Evolutionary conservation across 768 basidiomycete species (phyloP).

Genomic region (Gloeopeniophorella convolvens): DNA sequence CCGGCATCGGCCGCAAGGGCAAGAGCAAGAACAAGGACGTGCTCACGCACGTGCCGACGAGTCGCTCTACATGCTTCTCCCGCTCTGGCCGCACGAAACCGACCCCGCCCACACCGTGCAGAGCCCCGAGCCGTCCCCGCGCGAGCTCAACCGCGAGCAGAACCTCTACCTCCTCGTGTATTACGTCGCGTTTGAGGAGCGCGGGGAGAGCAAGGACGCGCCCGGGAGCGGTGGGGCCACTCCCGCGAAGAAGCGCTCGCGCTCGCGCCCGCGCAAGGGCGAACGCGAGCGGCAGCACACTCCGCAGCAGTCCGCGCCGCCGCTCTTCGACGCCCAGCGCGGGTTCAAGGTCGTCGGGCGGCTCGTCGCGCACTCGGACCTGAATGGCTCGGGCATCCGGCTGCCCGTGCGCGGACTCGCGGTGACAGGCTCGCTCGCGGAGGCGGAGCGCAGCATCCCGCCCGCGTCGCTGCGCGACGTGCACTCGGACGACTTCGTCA

Average conservation of each 20-base stretch:
- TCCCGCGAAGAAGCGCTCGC: conserved; percentile 39
- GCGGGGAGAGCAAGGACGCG: conserved; percentile 21
- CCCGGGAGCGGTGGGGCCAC: background rate
- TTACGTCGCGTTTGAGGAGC: conserved; percentile 54
- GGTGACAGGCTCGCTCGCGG: conserved; percentile 52
- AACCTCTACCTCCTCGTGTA: conserved; percentile 75
- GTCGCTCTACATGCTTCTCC: conserved; percentile 75
- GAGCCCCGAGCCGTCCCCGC: conserved; percentile 21
- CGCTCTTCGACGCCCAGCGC: conserved; percentile 40
- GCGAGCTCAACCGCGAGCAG: conserved; percentile 39
- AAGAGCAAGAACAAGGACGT: conserved; percentile 30
- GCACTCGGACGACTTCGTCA: conserved; percentile 37
- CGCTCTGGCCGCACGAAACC: conserved; percentile 76
- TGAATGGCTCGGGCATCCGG: conserved; percentile 67
- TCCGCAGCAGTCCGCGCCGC: too few species aligned
- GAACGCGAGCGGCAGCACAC: conserved; percentile 29
- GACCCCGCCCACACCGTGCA: conserved; percentile 34
- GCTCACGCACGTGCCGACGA: conserved; percentile 61
- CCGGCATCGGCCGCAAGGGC: conserved; percentile 21
- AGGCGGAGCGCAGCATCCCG: conserved; percentile 30
- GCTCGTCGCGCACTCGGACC: conserved; percentile 63
- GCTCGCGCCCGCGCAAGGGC: conserved; percentile 29
- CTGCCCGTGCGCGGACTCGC: conserved; percentile 66
- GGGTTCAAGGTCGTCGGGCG: conserved; percentile 72
- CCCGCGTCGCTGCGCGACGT: conserved; percentile 32